Base-by-base conservation (phyloP, 805 yeast genomes). In the Sugiyamaella marilandica region DNA sequence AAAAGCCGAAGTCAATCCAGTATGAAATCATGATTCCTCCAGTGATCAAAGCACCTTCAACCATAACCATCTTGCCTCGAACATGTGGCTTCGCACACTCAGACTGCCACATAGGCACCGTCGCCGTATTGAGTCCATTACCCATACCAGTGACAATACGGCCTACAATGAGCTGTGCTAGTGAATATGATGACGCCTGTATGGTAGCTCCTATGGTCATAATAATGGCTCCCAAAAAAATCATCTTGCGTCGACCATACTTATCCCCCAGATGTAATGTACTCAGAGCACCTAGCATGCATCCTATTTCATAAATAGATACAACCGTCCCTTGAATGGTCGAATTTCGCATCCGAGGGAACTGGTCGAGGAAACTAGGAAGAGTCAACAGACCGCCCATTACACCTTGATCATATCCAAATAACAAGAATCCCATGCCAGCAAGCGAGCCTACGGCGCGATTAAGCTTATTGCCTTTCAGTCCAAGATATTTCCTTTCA, bases 21-120 rank as follows among this genome's bases (percentile, higher is more conserved):
- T 68, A 67, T 1, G 71, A 58, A 26, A 61, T 53, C 46, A 66
- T 54, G 37, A 67, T 68, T 47, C 73, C 74, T 18, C 65, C 55
- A 13, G 56, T 53, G 33, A 60, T 56, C 36, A 59, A 31, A 16
- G 58, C 53, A 31, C 63, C 62, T 18, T 51, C 53, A 14, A 55
- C 45, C 52, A 53, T 64, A 34, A 72, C 67, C 44, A 55, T 50
- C 57, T 77, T 72, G 60, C 92, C 92, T 73, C 91, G 80, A 56
- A 73, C 75, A 55, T 78, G 80, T 10, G 88, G 79, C 54, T 77
- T 78, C 41, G 90, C 78, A 69, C 82, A 77, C 69, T 87, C 95
- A 1, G 92, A 77, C 66, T 84, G 91, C 82, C 87, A 87, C 57
- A 84, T 83, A 11, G 95, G 95, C 52, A 85, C 84, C 33, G 90